Base-by-base conservation (phyloP, 164 flowering plant species). In the grape (Vitis vinifera) region DNA sequence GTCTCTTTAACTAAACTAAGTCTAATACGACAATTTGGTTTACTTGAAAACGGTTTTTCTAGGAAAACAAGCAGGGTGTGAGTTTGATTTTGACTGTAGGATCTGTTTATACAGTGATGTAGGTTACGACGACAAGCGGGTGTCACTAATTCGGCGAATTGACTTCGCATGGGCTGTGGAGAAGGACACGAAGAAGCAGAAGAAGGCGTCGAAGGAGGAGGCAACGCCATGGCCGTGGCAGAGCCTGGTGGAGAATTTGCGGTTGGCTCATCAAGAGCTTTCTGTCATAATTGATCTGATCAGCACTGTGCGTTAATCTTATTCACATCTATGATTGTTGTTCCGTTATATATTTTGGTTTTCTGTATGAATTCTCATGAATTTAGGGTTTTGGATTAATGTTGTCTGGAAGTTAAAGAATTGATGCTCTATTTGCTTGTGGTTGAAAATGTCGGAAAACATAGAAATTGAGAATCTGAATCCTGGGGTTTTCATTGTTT, bases 151-250 rank as follows among this genome's bases (percentile, higher is more conserved):
- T 53, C 77, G 94, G 75, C 70, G 97, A 48, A 89, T 95, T 17
- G 97, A 95, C 71, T 95, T 95, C 60, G 93, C 91, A 1, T 91
- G 92, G 89, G 92, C 96, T 10, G 82, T 95, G 61, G 90, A 91
- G 81, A 88, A 85, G 67, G 95, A 91, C 61, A 83, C 85, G 78
- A 89, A 91, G 73, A 78, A 80, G 88, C 88, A 85, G 85, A 86
- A 86, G 82, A 90, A 80, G 74, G 75, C 78, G 62, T 76, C 91
- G 2, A 86, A 81, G 69, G 93, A 86, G 62, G 73, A 82, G 19
- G 62, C 86, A 0, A 48, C 89, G 49, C 85, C 89, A 8, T 89
- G 92, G 93, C 92, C 87, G 12, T 95, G 90, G 96, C 89, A 95
- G 85, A 81, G 83, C 74, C 75, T 95, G 84, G 89, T 87, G 64